Conservation (phyloP, 768 basidiomycete genomes). For the Pluteus cervinus region DNA sequence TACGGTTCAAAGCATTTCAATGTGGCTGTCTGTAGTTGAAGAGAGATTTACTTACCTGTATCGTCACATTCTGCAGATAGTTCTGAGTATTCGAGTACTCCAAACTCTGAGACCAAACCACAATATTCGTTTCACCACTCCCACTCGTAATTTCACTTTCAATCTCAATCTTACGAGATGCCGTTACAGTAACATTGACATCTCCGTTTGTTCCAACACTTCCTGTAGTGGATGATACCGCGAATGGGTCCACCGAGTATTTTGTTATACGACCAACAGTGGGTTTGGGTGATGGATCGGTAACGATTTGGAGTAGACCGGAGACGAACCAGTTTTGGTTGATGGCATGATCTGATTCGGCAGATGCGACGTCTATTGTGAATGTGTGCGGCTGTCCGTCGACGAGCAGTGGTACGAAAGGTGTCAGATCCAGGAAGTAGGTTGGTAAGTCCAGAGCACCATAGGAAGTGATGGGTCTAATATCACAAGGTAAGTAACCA, state of each 20-base stretch:
- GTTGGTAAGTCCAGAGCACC: conserved; percentile 74
- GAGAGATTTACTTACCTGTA: conserved; percentile 24
- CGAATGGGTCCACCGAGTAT: conserved; percentile 55
- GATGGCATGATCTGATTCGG: conserved; percentile 57
- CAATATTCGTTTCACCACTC: conserved; percentile 48
- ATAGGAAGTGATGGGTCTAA: conserved; percentile 68
- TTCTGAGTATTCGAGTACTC: conserved; percentile 57
- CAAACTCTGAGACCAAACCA: conserved; percentile 58
- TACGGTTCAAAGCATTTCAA: conserved; percentile 11
- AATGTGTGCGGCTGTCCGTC: conserved; percentile 68
- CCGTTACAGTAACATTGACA: conserved; percentile 58
- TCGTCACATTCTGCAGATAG: conserved; percentile 41
- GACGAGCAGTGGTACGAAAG: conserved; percentile 64
- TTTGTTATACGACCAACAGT: conserved; percentile 64
- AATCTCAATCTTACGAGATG: conserved; percentile 50
- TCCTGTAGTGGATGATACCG: conserved; percentile 43
- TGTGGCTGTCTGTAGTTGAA: neutral
- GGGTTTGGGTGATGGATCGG: conserved; percentile 51
- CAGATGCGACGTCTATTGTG: conserved; percentile 67
- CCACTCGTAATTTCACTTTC: conserved; percentile 57
- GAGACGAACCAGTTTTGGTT: conserved; percentile 78
- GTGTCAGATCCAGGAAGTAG: conserved; percentile 73
- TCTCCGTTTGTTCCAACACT: conserved; percentile 34
- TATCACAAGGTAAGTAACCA: neutral
- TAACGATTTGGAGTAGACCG: conserved; percentile 61